Base-by-base conservation (phyloP, 1,139 yeast genomes). In the Candida sanyaensis region DNA sequence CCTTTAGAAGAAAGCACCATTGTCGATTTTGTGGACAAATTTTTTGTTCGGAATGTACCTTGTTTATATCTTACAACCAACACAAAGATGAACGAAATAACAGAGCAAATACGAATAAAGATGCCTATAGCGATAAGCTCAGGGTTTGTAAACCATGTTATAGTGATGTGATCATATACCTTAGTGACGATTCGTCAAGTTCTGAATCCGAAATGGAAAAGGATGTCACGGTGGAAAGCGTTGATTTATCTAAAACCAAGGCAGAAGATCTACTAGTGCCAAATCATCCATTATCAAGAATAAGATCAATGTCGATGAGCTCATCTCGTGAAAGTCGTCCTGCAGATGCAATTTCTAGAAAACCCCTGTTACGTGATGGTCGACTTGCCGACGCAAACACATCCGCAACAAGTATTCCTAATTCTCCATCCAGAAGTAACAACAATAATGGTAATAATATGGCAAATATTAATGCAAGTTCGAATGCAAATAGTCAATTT, bases 21-120 rank as follows among this genome's bases (percentile, higher is more conserved):
- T 93, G 99, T 61, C 73, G 99, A 44, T 84, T 92, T 44, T 93
- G 99, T 67, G 98, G 98, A 2, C 97, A 92, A 64, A 93, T 93
- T 38, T 93, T 91, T 61, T 93, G 99, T 65, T 79, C 89, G 30
- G 78, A 80, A n/a, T 93, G 99, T 64, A 91, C 97, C 0, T 69
- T 81, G 3, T 78, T 90, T 55, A 83, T 91, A 10, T 79, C 90
- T 2, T 96, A 96, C 37, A 83, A 81, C 37, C 83, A 83, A 58
- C 89, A 90, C 52, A 73, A 71, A 50, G 77, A 71, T 45, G 76
- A 74, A 50, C 50, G 78, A 40, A 57, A 53, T 26, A 54, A 56
- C 13, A 60, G 58, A 1, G 46, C 52, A 61, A 78, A 79, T n/a
- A 49, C 58, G 1, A 52, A 50, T 7, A 57, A 63, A 36, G 65